Base-by-base conservation (phyloP, 352 stramenopile species). In the Phytophthora pistaciae region DNA sequence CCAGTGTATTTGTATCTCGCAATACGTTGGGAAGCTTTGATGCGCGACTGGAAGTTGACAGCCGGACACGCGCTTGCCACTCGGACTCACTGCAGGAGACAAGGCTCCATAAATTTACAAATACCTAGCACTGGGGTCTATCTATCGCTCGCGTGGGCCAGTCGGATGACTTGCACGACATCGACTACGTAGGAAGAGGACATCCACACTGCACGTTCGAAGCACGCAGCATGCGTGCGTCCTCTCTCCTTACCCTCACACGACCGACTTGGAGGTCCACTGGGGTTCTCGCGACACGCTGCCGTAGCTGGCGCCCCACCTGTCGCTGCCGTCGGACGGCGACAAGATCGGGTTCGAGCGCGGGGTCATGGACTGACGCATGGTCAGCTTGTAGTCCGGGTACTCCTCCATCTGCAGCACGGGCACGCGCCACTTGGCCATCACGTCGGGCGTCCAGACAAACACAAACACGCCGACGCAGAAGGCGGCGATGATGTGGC, bases 391-490 rank as follows among this genome's bases (percentile, higher is more conserved):
- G 71, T 93, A 92, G 59, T 93, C 86, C 31, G 79, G 70, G 68
- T 93, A 93, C 60, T 93, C 84, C n/a, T 92, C 84, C 50, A 93
- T 85, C 50, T 85, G 70, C 54, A 90, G 60, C 25, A 93, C 83
- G 0, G 83, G 86, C 23, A 83, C 70, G 29, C 87, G 69, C 84
- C 85, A 94, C 70, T 91, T 91, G 53, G 85, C 85, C n/a, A 94
- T 57, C 60, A 94, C 77, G 38, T 93, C 89, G 9, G 89, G 89
- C 6, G 89, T 96, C 85, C 87, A 94, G 9, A 94, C 85, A 58
- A 94, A 93, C 29, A 94, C 64, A 58, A 96, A 94, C 1, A 94
- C 87, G 20, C 87, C 87, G 27, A 96, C 77, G 63, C 89, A 96
- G 56, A 96, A 96, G 23, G 81, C 77, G 13, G 82, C 81, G 53